Conservation (phyloP, 768 basidiomycete species). For the Lactifluus subvellereus region DNA sequence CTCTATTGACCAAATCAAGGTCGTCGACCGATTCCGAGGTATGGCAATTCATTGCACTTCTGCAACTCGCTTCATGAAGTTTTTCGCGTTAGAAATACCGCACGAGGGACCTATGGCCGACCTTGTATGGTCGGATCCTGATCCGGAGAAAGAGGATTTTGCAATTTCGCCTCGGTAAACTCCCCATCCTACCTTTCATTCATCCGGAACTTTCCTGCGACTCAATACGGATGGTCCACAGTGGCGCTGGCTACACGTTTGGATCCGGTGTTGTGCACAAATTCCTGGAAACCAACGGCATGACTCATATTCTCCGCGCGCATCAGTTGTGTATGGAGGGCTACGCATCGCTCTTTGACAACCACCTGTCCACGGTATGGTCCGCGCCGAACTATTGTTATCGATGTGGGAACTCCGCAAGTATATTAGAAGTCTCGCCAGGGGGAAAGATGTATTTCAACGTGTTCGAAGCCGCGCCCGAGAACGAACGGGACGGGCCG, state of each 20-base stretch:
- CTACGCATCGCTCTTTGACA: conserved; percentile 94
- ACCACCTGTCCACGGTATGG: conserved; percentile 96
- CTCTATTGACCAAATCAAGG: conserved; percentile 99
- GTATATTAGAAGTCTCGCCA: conserved; percentile 92
- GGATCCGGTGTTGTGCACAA: conserved; percentile 97
- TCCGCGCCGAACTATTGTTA: conserved; percentile 99
- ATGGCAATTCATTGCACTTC: neutral
- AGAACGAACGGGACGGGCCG: conserved; percentile 92
- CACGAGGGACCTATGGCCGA: conserved; percentile 99
- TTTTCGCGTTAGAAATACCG: conserved; percentile 71
- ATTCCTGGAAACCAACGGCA: conserved; percentile 91
- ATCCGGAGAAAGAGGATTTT: conserved; percentile 98
- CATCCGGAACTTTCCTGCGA: conserved; percentile 15
- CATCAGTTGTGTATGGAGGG: conserved; percentile 99
- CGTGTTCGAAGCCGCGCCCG: conserved; percentile 97
- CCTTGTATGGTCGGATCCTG: conserved; percentile 99
- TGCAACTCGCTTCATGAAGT: neutral
- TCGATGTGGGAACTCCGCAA: conserved; percentile 95
- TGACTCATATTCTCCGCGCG: conserved; percentile 96
- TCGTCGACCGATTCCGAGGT: conserved; percentile 98
- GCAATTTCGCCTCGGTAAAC: conserved; percentile 93
- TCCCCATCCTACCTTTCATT: conserved; percentile 2
- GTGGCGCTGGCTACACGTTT: conserved; percentile 98
- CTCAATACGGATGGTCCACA: conserved; percentile 31
- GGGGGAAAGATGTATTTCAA: conserved; percentile 88